Percentiles rank a stretch among this genome's conserved stretches.
Evolutionary conservation across 768 basidiomycete genomes (phyloP).

Genomic region (Psilocybe subaeruginosa): DNA sequence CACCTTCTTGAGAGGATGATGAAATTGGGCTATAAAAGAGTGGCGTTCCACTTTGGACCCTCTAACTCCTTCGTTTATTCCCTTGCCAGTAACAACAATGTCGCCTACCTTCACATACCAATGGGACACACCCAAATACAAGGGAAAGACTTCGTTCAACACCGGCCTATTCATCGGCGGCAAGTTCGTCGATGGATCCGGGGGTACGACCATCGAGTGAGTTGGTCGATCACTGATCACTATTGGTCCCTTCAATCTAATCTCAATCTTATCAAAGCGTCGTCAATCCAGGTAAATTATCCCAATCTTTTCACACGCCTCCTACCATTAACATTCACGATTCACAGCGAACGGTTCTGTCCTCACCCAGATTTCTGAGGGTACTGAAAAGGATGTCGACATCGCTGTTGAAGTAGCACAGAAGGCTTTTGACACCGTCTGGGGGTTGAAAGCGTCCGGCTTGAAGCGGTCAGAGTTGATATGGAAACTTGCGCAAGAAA

Average conservation of each 20-base stretch:
- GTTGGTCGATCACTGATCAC: constrained; percentile 23
- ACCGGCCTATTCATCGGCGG: constrained; percentile 79
- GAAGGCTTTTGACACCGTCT: constrained; percentile 57
- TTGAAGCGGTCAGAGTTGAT: constrained; percentile 56
- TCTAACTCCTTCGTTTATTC: not conserved
- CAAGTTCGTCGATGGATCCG: constrained; percentile 61
- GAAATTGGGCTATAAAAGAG: constrained; percentile 14
- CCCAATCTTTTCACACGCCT: not conserved
- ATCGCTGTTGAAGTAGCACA: constrained; percentile 70
- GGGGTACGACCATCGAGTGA: constrained; percentile 70
- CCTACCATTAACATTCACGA: constrained; percentile 27
- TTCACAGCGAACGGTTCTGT: constrained; percentile 64
- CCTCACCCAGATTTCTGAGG: constrained; percentile 61
- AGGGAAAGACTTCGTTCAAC: constrained; percentile 55
- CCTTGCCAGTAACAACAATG: constrained; percentile 26
- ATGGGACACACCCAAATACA: constrained; percentile 59
- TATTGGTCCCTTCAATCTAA: constrained; percentile 9
- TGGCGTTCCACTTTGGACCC: not conserved
- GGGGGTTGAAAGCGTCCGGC: constrained; percentile 69
- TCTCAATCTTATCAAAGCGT: constrained; percentile 47
- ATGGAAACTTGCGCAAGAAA: constrained; percentile 61
- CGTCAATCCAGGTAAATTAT: constrained; percentile 52
- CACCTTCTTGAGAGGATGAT: not conserved
- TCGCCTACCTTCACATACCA: constrained; percentile 43
- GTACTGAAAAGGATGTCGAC: constrained; percentile 73